phyloP scores from a whole-genome alignment of 441 rosid genomes.

The Eutrema salsugineum region DNA sequence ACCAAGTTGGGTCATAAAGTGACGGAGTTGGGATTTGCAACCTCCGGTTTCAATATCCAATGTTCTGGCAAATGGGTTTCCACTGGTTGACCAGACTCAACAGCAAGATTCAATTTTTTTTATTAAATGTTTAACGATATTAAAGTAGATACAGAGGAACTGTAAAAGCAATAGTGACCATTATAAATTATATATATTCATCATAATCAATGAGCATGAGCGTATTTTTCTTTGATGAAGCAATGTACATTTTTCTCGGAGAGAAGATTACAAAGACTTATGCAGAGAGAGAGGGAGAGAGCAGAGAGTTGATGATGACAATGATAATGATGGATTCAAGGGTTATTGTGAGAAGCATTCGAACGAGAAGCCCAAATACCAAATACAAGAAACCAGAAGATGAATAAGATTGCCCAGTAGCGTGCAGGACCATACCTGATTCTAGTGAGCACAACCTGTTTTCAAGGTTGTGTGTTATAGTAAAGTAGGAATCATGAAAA shows the following conservation, averaged over 20 bases:
- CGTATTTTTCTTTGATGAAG: conserved; percentile 18
- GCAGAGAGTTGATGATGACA: not conserved
- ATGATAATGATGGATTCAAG: conserved; percentile 2
- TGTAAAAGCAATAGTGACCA: conserved; percentile 10
- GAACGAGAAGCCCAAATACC: conserved; percentile 90
- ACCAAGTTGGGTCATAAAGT: not conserved
- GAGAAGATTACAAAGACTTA: conserved; percentile 3
- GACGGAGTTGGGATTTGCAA: not conserved
- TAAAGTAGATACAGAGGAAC: not conserved
- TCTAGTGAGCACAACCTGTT: conserved; percentile 80
- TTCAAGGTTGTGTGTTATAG: not conserved
- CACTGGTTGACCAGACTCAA: not conserved
- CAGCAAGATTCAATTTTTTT: conserved; percentile 17
- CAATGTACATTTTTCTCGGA: conserved; percentile 29
- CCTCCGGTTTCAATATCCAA: not conserved
- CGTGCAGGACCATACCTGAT: conserved; percentile 96
- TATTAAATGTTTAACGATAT: not conserved
- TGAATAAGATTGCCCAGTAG: conserved; percentile 91
- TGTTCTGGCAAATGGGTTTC: not conserved
- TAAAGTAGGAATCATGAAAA: not conserved
- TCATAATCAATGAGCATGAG: conserved; percentile 24
- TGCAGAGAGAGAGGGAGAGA: not conserved
- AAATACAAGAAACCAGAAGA: conserved; percentile 97
- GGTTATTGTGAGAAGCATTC: conserved; percentile 11
- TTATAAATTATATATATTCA: conserved; percentile 18